Evolutionary conservation across 805 yeast genomes (phyloP).

Genomic region (Wickerhamomyces rabaulensis): DNA sequence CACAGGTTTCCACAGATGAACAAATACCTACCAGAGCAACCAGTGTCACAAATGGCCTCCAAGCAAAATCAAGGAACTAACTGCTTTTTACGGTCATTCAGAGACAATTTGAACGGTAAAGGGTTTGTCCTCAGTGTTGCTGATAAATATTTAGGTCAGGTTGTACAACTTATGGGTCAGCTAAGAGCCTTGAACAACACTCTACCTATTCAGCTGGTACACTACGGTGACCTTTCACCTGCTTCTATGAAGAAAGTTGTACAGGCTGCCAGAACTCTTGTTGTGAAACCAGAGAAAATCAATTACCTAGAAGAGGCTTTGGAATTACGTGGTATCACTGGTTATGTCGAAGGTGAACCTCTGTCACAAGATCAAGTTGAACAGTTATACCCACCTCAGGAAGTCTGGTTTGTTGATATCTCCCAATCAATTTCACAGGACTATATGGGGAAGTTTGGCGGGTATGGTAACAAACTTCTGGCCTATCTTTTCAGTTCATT

Average conservation of each 20-base stretch:
- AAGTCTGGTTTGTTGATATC: constrained; percentile 36
- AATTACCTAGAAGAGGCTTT: too few species aligned
- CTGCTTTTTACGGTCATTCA: constrained; percentile 24
- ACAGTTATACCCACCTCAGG: constrained; percentile 26
- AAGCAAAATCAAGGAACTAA: background rate
- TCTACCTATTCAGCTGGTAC: constrained; percentile 37
- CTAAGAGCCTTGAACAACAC: constrained; percentile 30
- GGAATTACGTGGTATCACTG: too few species aligned
- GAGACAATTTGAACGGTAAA: constrained; percentile 27
- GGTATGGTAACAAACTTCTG: constrained; percentile 41
- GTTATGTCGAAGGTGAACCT: background rate
- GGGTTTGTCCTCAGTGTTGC: constrained; percentile 29
- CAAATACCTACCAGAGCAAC: constrained; percentile 1
- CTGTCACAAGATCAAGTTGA: constrained; percentile 1
- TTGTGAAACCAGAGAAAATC: too few species aligned
- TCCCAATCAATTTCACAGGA: constrained; percentile 16
- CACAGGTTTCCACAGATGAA: constrained; percentile 15
- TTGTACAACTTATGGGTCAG: constrained; percentile 33
- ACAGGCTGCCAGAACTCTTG: constrained; percentile 18
- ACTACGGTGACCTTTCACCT: constrained; percentile 30
- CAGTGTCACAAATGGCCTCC: background rate
- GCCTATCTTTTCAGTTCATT: constrained; percentile 45
- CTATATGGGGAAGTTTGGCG: constrained; percentile 24
- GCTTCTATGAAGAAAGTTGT: constrained; percentile 28
- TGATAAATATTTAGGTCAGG: constrained; percentile 24